These are phyloP conservation scores for Fusarium annulatum DNA, from an alignment of 2,329 filamentous ascomycete species.

Conservation along the genomic window DNA sequence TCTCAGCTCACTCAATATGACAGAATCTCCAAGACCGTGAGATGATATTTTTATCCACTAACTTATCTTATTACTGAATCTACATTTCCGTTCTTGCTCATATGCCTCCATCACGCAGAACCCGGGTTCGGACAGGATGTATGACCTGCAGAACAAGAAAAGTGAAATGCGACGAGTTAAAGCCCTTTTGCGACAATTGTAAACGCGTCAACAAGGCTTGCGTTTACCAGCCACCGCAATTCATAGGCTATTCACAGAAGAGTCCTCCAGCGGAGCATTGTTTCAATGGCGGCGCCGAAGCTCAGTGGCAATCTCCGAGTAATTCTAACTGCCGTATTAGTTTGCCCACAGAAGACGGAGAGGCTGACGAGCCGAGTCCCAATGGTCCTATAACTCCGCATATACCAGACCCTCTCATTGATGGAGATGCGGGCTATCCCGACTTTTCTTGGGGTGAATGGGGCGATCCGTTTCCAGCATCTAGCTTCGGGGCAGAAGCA, in stretches of 20 bases:
- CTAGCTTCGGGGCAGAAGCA: not conserved
- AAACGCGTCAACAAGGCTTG: not conserved
- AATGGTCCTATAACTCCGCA: not conserved
- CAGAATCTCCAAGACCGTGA: no score
- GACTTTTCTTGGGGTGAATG: not conserved
- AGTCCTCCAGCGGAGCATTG: no score
- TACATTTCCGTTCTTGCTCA: no score
- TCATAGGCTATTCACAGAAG: not conserved
- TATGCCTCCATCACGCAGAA: not conserved
- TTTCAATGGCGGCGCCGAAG: no score
- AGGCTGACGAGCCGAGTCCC: not conserved
- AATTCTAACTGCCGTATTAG: no score
- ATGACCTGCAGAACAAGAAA: not conserved
- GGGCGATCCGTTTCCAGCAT: not conserved
- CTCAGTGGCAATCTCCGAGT: no score
- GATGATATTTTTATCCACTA: no score
- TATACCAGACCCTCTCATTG: not conserved
- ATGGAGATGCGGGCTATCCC: not conserved
- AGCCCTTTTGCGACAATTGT: not conserved
- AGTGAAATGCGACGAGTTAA: not conserved
- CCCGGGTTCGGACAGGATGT: not conserved
- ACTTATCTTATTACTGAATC: no score
- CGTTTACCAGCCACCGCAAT: not conserved
- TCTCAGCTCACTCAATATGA: no score
- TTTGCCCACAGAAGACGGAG: no score